Evolutionary conservation across 768 basidiomycete genomes (phyloP), one percentile per base, ranked within the genome.

Genomic region (Thelephora ganbajun): DNA sequence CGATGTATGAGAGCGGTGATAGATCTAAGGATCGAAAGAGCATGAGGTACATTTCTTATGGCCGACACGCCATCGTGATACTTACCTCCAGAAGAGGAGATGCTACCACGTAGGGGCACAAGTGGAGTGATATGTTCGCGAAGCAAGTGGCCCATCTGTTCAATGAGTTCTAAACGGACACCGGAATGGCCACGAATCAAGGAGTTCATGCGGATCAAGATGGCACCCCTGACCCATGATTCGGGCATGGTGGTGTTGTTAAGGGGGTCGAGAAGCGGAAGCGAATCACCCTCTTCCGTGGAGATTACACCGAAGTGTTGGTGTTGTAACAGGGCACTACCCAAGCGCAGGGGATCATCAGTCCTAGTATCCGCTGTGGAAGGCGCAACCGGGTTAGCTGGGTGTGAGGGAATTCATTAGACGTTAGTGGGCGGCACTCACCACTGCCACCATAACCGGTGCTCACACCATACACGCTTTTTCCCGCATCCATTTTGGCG

Each of bases 371-470:
- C 83, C 11, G 88, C 88, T 80, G 53, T 33, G 33, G 49, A 51
- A 35, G 49, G 36, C 49, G 33, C 46, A 51, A 36, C 33, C 45
- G 44, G 19, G 43, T 18, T 4, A 5, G 22, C 12, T 2, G 14
- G 9, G 16, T 22, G 22, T 2, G 14, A 14, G 39, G 9, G 22
- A n/a, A n/a, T n/a, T n/a, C n/a, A n/a, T n/a, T n/a, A n/a, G 7
- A 14, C 7, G 16, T 22, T 14, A 22, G 14, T 18, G 22, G 20
- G 20, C 7, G 39, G 42, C 16, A 47, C 62, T 39, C 49, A 67
- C 82, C 80, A 55, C 80, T 83, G n/a, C 87, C 88, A 35, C 88
- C 89, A 56, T 87, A 92, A 42, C 89, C 89, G 4, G 84, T 85
- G 43, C 83, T 83, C 36, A 91, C 82, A 19, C 89, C 89, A 54